phyloP scores from a whole-genome alignment of 1,284 basidiomycete genomes.

The Tilletia walkeri region DNA sequence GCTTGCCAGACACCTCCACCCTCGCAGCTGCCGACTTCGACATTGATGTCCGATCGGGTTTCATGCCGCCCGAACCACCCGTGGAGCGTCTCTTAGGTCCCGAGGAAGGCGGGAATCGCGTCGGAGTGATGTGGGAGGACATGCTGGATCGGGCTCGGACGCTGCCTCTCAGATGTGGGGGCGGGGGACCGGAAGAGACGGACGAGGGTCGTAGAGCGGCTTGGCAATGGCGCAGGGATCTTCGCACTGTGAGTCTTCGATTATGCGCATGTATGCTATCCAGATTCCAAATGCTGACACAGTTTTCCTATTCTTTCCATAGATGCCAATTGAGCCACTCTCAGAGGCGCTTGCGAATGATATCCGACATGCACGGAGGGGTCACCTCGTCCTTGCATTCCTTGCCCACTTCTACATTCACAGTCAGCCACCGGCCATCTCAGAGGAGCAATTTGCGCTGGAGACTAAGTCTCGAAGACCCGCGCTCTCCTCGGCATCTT shows the following conservation, averaged over 20 bases:
- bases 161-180: constrained; percentile 41
- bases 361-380: constrained; percentile 62
- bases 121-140: constrained; percentile 66
- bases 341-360: constrained; percentile 35
- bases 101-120: constrained; percentile 45
- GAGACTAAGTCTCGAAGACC: constrained; percentile 16
- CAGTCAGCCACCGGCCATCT: constrained; percentile 59
- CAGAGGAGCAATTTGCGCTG: constrained; percentile 32
- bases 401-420: constrained; percentile 87
- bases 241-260: constrained; percentile 61
- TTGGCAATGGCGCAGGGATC: constrained; percentile 64
- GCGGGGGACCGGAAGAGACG: constrained; percentile 34
- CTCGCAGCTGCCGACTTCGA: constrained; percentile 92
- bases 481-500: background rate
- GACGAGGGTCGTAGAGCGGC: constrained; percentile 29
- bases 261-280: constrained; percentile 10
- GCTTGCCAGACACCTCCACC: constrained; percentile 70
- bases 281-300: background rate
- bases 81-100: constrained; percentile 66
- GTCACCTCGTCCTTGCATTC: constrained; percentile 80
- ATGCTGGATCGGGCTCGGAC: constrained; percentile 60
- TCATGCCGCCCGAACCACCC: constrained; percentile 81
- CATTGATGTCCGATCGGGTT: constrained; percentile 85
- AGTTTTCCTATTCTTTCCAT: background rate
- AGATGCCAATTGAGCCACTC: constrained; percentile 41